Base-by-base conservation (phyloP, 306 rosid species). In the Bauhinia variegata region DNA sequence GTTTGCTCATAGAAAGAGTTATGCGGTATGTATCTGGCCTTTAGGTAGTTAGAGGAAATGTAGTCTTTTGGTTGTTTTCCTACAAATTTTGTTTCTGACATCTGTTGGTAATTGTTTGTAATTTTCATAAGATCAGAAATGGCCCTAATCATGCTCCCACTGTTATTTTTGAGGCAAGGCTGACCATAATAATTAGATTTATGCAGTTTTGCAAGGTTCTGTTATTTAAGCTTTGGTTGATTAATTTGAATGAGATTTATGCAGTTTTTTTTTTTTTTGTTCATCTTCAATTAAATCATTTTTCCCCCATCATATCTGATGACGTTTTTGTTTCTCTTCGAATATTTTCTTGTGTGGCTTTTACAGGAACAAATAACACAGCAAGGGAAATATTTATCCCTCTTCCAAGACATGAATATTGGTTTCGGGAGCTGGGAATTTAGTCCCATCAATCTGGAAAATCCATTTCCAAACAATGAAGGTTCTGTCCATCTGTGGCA, bases 401-500 rank as follows among this genome's bases (percentile, higher is more conserved):
- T 85, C 63, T 81, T 84, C 83, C 91, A 82, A 4, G 96, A 92
- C 83, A 0, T 78, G 59, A 87, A 3, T 39, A 42, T 92, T 65
- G 96, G 82, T 71, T 83, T 86, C 11, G 91, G 98, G 38, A 86
- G 5, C 41, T 92, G 98, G 96, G 98, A 89, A 28, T 88, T 84
- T 68, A 79, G 84, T 63, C 98, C 96, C 42, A 6, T 86, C 6
- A 82, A 84, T 59, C 80, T 89, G 69, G 85, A 78, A 79, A 92
- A 87, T 43, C 98, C 96, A 17, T 92, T 87, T 72, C 89, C 85
- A 30, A 76, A 49, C 36, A 83, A 78, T 23, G 96, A 87, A 75
- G 92, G 84, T 46, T 80, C 86, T 0, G 88, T 89, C 49, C 96
- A 92, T 77, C 17, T 92, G 65, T 92, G 96, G 96, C 98, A 92